Conservation (phyloP, 768 basidiomycete genomes). For the Lactarius hengduanensis region DNA sequence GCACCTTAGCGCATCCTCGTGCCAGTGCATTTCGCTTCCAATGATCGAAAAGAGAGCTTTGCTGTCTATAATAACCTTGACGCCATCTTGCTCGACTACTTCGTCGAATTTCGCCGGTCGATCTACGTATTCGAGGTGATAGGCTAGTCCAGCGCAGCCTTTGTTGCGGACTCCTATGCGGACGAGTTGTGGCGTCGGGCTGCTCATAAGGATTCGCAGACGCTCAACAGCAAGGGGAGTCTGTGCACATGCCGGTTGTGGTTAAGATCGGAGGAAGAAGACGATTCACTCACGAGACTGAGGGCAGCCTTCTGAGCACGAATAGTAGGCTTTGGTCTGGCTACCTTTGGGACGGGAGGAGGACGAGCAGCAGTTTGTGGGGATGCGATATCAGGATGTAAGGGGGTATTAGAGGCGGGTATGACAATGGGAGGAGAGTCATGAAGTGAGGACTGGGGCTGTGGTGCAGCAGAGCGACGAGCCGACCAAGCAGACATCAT, state of each 20-base stretch:
- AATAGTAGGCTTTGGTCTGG: slow-evolving; percentile 63
- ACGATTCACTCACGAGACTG: slow-evolving; percentile 49
- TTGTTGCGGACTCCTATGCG: slow-evolving; percentile 96
- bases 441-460: slow-evolving; percentile 32
- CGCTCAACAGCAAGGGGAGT: slow-evolving; percentile 75
- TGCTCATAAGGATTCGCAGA: slow-evolving; percentile 67
- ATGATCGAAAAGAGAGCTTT: slow-evolving; percentile 98
- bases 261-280: neutral
- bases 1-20: slow-evolving; percentile 85
- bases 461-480: slow-evolving; percentile 33
- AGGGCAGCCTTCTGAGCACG: slow-evolving; percentile 76
- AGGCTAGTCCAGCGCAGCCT: slow-evolving; percentile 90
- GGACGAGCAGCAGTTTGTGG: slow-evolving; percentile 73
- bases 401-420: slow-evolving; percentile 42
- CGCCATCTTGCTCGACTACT: slow-evolving; percentile 93
- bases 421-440: slow-evolving; percentile 55
- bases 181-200: slow-evolving; percentile 87
- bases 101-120: slow-evolving; percentile 91
- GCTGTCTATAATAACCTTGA: slow-evolving; percentile 90
- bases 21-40: slow-evolving; percentile 99
- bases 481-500: slow-evolving; percentile 67
- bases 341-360: slow-evolving; percentile 62
- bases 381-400: slow-evolving; percentile 60
- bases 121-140: slow-evolving; percentile 95
- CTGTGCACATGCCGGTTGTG: slow-evolving; percentile 40